Percentiles rank a stretch among this genome's conserved stretches.
These are phyloP conservation scores for Neofusicoccum laricinum DNA, from an alignment of 2,329 filamentous ascomycete genomes.

Conservation along the genomic window DNA sequence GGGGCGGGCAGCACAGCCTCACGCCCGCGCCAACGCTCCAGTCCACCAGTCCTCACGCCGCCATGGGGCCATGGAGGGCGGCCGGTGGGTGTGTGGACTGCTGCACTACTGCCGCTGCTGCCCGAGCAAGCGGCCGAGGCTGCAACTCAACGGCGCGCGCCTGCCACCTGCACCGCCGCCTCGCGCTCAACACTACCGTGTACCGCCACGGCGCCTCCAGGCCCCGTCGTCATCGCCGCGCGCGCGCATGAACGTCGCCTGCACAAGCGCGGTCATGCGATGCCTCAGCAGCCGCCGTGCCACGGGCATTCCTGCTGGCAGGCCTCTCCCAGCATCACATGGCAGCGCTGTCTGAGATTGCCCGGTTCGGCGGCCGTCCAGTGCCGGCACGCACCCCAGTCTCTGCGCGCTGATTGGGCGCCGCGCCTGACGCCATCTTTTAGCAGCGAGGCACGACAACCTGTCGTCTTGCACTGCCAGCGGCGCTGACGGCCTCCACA, in stretches of 20 bases:
- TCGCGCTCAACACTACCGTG: not conserved
- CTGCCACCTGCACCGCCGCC: not conserved
- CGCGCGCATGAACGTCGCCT: slow-evolving; percentile 8
- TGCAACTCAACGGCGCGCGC: not conserved
- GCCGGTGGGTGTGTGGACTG: not conserved
- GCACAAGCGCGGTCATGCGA: slow-evolving; percentile 16
- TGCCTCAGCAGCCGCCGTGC: slow-evolving; percentile 18
- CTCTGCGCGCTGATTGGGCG: not conserved
- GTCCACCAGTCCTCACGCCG: not conserved
- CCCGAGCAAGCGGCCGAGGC: slow-evolving; percentile 1
- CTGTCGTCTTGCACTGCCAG: slow-evolving; percentile 12
- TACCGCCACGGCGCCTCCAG: not conserved
- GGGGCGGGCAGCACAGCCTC: slow-evolving; percentile 13
- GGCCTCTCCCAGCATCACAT: slow-evolving; percentile 12
- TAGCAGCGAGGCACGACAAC: slow-evolving; percentile 12
- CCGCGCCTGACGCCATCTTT: slow-evolving; percentile 4
- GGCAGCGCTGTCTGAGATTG: slow-evolving; percentile 6
- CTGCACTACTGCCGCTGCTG: not conserved
- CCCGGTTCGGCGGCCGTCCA: slow-evolving; percentile 1
- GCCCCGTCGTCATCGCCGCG: not conserved
- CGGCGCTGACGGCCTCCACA: slow-evolving; percentile 9
- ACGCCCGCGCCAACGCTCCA: not conserved
- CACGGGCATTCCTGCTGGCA: slow-evolving; percentile 13
- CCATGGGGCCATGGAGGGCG: not conserved
- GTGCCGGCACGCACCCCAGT: slow-evolving; percentile 4